Base-by-base conservation (phyloP, 2,329 filamentous ascomycete species). In the Xylaria sp. region DNA sequence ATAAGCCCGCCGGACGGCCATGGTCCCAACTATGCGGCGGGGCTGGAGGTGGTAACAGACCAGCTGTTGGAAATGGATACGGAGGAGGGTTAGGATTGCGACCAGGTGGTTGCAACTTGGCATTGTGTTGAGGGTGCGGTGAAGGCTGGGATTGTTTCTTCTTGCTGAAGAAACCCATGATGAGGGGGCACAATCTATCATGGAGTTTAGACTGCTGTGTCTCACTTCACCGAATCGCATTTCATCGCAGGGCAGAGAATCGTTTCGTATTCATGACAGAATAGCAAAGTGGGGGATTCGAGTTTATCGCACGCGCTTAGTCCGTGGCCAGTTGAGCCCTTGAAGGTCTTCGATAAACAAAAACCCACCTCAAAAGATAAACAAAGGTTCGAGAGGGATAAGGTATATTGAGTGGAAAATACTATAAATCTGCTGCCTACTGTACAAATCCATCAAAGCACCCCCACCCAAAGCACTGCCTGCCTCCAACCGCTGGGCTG, bases 1-100 rank as follows among this genome's bases (percentile, higher is more conserved):
- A 50, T n/a, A 71, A 57, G 70, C 75, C 76, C 71, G 44, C 70
- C 67, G 63, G 76, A 56, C 50, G 75, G 73, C 58, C 23, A 68
- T 55, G 63, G 28, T 70, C 73, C 72, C 71, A 74, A 50, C 41
- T 20, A 37, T 55, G 34, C 15, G 65, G 68, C 20, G 72, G 69
- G 37, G 73, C 70, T 12, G 73, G 70, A 25, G 68, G 68, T 13
- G 71, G 69, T 44, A 72, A 55, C 58, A 66, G 72, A 15, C 71
- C 70, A 61, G 70, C 52, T 34, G 57, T 34, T 23, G 62, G 64
- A 48, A 65, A 59, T 41, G 63, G 44, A 52, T 5, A 52, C 20
- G 70, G 51, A 34, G 60, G 44, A 39, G n/a, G 28, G 51, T 60
- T 59, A 41, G 63, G 10, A 39, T 37, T 44, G 18, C 41, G 55